phyloP scores from a whole-genome alignment of 179 eudicot species.

The Carnegiea gigantea region DNA sequence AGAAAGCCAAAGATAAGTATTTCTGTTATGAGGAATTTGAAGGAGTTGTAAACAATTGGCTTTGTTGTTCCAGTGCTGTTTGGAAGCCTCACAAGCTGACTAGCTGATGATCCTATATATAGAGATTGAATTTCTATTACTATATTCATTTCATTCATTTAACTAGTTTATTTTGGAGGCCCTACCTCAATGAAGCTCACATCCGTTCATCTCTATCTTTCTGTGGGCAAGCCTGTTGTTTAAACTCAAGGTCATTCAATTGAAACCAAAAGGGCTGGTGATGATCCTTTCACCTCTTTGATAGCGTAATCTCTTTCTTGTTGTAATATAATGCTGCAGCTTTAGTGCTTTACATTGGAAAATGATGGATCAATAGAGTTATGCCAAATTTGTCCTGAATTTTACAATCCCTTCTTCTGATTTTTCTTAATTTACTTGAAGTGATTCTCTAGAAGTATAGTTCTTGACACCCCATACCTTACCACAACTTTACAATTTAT shows the following conservation, averaged over 20 bases:
- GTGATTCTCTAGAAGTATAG: background rate
- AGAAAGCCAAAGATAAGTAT: background rate
- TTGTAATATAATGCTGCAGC: constrained; percentile 15
- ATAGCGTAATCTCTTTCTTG: background rate
- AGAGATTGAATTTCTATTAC: background rate
- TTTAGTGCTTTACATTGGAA: constrained; percentile 9
- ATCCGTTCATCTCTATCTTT: constrained; percentile 1
- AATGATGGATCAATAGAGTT: background rate
- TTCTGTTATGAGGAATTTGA: background rate
- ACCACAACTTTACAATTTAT: background rate
- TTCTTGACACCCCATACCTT: background rate
- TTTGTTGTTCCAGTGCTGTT: constrained; percentile 1
- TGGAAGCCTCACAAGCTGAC: background rate
- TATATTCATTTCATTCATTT: background rate
- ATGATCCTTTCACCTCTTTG: background rate
- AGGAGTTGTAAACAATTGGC: background rate
- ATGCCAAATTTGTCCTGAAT: constrained; percentile 9
- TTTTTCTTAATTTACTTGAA: background rate
- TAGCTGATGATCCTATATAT: constrained; percentile 18
- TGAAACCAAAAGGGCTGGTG: constrained; percentile 11
- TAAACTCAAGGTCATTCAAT: constrained; percentile 7
- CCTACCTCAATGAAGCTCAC: constrained; percentile 19
- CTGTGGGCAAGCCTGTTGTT: constrained; percentile 35
- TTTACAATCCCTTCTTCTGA: background rate
- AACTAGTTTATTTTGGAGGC: constrained; percentile 2